phyloP scores from a whole-genome alignment of 441 rosid genomes.

The Mallotus japonicus region DNA sequence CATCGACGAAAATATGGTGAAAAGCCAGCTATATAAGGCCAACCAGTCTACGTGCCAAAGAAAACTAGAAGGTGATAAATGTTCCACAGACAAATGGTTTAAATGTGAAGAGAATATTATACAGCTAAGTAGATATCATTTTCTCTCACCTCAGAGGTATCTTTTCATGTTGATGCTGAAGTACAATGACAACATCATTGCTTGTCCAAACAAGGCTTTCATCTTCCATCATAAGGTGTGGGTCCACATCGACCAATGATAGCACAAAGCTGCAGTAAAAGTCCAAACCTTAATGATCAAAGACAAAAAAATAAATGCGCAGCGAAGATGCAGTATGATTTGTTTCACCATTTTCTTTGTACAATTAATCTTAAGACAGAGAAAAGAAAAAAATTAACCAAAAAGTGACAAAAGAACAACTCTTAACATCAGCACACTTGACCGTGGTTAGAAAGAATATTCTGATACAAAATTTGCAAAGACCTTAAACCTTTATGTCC shows the following conservation, averaged over 20 bases:
- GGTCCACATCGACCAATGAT: conserved; percentile 95
- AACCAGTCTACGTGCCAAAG: not conserved
- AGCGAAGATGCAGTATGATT: not conserved
- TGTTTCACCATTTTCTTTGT: not conserved
- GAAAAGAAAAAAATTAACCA: not conserved
- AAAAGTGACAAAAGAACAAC: not conserved
- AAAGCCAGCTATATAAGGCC: not conserved
- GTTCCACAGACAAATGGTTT: not conserved
- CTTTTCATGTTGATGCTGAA: conserved; percentile 85
- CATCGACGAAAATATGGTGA: not conserved
- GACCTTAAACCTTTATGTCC: not conserved
- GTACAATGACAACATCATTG: conserved; percentile 87
- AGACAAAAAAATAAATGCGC: not conserved
- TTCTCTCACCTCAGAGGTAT: conserved; percentile 81
- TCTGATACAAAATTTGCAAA: not conserved
- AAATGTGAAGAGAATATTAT: not conserved
- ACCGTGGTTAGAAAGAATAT: not conserved
- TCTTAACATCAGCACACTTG: not conserved
- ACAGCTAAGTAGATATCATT: conserved; percentile 2
- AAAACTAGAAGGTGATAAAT: not conserved
- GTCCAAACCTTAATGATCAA: not conserved
- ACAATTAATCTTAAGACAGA: not conserved
- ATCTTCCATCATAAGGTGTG: conserved; percentile 92
- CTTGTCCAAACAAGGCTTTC: conserved; percentile 97
- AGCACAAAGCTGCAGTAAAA: conserved; percentile 71